A percentile compares a stretch with the other conserved stretches of the same genome.
Conservation (phyloP, 805 yeast genomes). For the Wickerhamomyces chambardii region DNA sequence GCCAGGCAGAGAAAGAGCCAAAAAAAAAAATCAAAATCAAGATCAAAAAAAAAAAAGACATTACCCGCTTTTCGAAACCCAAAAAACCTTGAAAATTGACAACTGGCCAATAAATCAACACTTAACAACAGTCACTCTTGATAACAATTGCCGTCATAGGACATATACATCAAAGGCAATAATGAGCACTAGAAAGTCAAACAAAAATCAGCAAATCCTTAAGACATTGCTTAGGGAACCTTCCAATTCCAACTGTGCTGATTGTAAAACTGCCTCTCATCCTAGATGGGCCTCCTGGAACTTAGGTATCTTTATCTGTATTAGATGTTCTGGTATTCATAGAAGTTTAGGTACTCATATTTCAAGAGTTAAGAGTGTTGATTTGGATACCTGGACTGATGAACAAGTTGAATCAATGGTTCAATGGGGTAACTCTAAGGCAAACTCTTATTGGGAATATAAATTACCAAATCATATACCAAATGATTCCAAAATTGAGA, state of each 20-base stretch:
- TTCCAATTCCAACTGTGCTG: slow-evolving; percentile 77
- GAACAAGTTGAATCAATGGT: slow-evolving; percentile 80
- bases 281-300: slow-evolving; percentile 99
- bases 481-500: slow-evolving; percentile 76
- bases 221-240: slow-evolving; percentile 70
- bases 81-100: too few species aligned
- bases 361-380: slow-evolving; percentile 86
- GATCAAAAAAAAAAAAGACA: too few species aligned
- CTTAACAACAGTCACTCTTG: too few species aligned
- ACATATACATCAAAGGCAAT: too few species aligned
- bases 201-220: slow-evolving; percentile 37
- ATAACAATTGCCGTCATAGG: too few species aligned
- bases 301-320: slow-evolving; percentile 86
- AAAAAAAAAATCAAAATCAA: too few species aligned
- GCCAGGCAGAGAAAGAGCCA: too few species aligned
- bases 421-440: slow-evolving; percentile 75
- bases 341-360: slow-evolving; percentile 95
- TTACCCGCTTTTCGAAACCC: too few species aligned
- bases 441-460: slow-evolving; percentile 80
- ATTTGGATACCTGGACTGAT: slow-evolving; percentile 94
- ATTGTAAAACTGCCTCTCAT: slow-evolving; percentile 81
- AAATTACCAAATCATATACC: slow-evolving; percentile 71
- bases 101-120: too few species aligned
- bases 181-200: slow-evolving; percentile 7
- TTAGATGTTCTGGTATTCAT: slow-evolving; percentile 93